phyloP scores from a whole-genome alignment of 2,329 filamentous ascomycete species.

The Trichoderma asperellum region DNA sequence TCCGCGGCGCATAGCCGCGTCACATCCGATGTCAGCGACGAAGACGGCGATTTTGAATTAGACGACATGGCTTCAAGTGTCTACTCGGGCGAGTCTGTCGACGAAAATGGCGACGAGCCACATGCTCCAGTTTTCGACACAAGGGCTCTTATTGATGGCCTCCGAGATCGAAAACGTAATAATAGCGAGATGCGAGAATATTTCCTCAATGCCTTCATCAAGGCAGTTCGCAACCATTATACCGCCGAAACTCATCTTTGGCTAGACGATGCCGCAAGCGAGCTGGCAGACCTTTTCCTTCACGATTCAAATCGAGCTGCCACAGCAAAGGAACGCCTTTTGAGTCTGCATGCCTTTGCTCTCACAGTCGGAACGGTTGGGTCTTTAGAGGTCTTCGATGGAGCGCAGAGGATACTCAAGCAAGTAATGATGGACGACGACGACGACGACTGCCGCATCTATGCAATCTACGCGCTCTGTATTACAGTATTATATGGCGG shows the following conservation, averaged over 20 bases:
- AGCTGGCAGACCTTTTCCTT: slow-evolving; percentile 66
- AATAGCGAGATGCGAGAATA: slow-evolving; percentile 70
- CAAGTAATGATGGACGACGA: slow-evolving; percentile 57
- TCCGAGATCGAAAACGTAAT: slow-evolving; percentile 76
- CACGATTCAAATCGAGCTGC: slow-evolving; percentile 71
- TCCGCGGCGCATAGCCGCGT: slow-evolving; percentile 66
- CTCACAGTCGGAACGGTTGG: slow-evolving; percentile 71
- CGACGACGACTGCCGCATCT: slow-evolving; percentile 65
- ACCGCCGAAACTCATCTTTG: slow-evolving; percentile 41
- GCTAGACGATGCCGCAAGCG: slow-evolving; percentile 61
- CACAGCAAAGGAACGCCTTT: slow-evolving; percentile 68
- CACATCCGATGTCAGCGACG: slow-evolving; percentile 63
- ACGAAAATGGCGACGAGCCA: slow-evolving; percentile 67
- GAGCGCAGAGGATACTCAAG: slow-evolving; percentile 38
- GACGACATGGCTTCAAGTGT: slow-evolving; percentile 52
- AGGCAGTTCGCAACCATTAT: slow-evolving; percentile 58
- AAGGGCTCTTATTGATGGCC: slow-evolving; percentile 68
- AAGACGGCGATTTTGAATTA: slow-evolving; percentile 45
- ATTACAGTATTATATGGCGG: slow-evolving; percentile 77
- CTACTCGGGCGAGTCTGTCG: slow-evolving; percentile 47
- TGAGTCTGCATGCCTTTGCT: slow-evolving; percentile 73
- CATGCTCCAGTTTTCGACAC: slow-evolving; percentile 61
- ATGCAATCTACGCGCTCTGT: slow-evolving; percentile 74
- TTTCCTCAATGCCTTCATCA: slow-evolving; percentile 41
- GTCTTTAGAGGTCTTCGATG: slow-evolving; percentile 48